phyloP scores from a whole-genome alignment of 306 rosid species.

The Astragalus membranaceus region DNA sequence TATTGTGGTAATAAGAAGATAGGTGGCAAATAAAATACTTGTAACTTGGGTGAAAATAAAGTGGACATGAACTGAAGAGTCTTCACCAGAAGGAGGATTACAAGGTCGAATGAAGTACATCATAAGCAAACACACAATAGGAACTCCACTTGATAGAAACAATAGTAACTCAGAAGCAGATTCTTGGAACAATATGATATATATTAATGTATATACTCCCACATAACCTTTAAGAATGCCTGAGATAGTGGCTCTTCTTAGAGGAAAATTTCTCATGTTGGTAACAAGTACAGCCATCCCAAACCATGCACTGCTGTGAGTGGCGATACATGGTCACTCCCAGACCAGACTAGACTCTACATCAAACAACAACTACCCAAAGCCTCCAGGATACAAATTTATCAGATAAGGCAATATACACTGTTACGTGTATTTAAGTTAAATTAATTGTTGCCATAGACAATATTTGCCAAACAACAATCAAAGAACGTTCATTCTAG shows the following conservation, averaged over 20 bases:
- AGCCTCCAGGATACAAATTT: too few relatives aligned
- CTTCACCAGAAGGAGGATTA: constrained; percentile 76
- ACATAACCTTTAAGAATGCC: constrained; percentile 86
- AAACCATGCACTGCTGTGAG: constrained; percentile 69
- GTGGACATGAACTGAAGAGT: constrained; percentile 67
- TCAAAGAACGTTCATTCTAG: constrained; percentile 63
- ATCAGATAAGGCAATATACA: too few relatives aligned
- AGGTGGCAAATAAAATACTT: constrained; percentile 60
- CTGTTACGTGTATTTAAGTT: background rate
- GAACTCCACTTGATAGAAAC: constrained; percentile 60
- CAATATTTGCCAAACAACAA: background rate
- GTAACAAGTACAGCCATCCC: constrained; percentile 75
- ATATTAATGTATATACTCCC: constrained; percentile 78
- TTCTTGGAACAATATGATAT: constrained; percentile 33
- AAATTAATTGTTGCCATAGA: background rate
- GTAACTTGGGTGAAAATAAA: constrained; percentile 65
- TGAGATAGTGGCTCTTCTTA: constrained; percentile 69
- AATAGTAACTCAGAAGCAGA: constrained; percentile 55
- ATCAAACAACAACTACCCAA: too few relatives aligned
- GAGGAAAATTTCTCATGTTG: constrained; percentile 97
- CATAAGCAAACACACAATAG: constrained; percentile 48
- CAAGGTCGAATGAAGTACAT: constrained; percentile 76
- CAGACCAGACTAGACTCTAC: too few relatives aligned
- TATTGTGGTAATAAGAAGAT: constrained; percentile 45
- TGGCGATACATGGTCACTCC: constrained; percentile 31